phyloP scores from a whole-genome alignment of 768 basidiomycete genomes.

The Lanmaoa rubissima region DNA sequence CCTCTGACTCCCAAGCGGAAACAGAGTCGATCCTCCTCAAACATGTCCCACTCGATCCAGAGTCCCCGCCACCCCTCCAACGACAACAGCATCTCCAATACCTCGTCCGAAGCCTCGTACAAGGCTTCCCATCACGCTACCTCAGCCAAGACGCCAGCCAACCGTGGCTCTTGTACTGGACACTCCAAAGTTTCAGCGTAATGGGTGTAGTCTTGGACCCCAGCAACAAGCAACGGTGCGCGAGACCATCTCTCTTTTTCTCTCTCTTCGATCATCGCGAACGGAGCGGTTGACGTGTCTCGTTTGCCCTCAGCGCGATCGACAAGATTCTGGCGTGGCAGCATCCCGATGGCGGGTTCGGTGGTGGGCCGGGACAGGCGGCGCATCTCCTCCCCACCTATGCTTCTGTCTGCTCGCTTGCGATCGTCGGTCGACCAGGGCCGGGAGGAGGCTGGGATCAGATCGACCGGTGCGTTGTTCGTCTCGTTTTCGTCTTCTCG shows the following conservation, averaged over 20 bases:
- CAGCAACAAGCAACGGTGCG: conserved; percentile 68
- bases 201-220: conserved; percentile 80
- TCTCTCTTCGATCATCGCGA: not conserved
- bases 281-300: not conserved
- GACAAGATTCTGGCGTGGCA: conserved; percentile 81
- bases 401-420: conserved; percentile 79
- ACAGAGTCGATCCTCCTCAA: conserved; percentile 65
- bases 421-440: conserved; percentile 75
- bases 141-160: conserved; percentile 89
- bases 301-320: conserved; percentile 52
- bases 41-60: conserved; percentile 43
- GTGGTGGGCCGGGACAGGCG: conserved; percentile 86
- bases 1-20: conserved; percentile 58
- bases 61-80: conserved; percentile 43
- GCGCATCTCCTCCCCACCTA: conserved; percentile 90
- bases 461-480: conserved; percentile 63
- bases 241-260: no score
- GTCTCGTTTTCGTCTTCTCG: not conserved
- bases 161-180: conserved; percentile 96
- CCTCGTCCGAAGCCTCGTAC: conserved; percentile 66
- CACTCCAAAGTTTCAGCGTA: conserved; percentile 76
- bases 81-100: conserved; percentile 72
- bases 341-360: conserved; percentile 86
- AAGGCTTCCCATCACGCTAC: conserved; percentile 80
- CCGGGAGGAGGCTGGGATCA: conserved; percentile 81